A percentile compares a stretch with the other conserved stretches of the same genome.
phyloP scores from a whole-genome alignment of 1,139 yeast species.

The Wickerhamomyces sp. region DNA sequence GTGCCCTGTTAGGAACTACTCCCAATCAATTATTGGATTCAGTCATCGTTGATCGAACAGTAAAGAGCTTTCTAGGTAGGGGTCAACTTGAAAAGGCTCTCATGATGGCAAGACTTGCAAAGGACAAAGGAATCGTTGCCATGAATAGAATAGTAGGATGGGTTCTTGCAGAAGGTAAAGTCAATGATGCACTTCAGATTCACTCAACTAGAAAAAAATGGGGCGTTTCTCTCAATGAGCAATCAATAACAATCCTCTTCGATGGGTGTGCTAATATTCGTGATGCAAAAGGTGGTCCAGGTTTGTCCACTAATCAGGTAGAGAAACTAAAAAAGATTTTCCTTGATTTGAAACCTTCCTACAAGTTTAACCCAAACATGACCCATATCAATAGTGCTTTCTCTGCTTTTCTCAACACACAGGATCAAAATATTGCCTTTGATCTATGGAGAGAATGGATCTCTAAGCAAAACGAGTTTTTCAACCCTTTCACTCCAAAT shows the following conservation, averaged over 20 bases:
- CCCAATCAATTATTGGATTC: slow-evolving; percentile 54
- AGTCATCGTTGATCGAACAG: slow-evolving; percentile 47
- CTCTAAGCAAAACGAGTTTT: slow-evolving; percentile 8
- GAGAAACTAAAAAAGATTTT: slow-evolving; percentile 22
- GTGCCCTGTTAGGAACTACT: slow-evolving; percentile 52
- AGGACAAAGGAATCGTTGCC: slow-evolving; percentile 48
- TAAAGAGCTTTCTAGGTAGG: slow-evolving; percentile 41
- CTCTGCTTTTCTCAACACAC: slow-evolving; percentile 28
- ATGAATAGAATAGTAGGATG: slow-evolving; percentile 55
- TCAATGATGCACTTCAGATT: slow-evolving; percentile 44
- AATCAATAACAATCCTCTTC: slow-evolving; percentile 52
- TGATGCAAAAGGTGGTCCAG: slow-evolving; percentile 8
- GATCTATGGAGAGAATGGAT: slow-evolving; percentile 24
- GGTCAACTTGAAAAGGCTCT: slow-evolving; percentile 50
- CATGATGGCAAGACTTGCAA: slow-evolving; percentile 46
- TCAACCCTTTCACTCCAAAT: slow-evolving; percentile 24
- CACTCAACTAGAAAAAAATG: slow-evolving; percentile 55
- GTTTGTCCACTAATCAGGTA: slow-evolving; percentile 24
- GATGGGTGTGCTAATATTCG: slow-evolving; percentile 46
- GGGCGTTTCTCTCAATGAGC: slow-evolving; percentile 49
- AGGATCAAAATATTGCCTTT: slow-evolving; percentile 26
- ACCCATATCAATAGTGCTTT: slow-evolving; percentile 32
- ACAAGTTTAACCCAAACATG: slow-evolving; percentile 13
- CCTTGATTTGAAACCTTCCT: slow-evolving; percentile 6
- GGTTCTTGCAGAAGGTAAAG: slow-evolving; percentile 35